These are phyloP conservation scores for Cystobasidium slooffiae DNA, from an alignment of 1,284 basidiomycete species.

Conservation along the genomic window DNA sequence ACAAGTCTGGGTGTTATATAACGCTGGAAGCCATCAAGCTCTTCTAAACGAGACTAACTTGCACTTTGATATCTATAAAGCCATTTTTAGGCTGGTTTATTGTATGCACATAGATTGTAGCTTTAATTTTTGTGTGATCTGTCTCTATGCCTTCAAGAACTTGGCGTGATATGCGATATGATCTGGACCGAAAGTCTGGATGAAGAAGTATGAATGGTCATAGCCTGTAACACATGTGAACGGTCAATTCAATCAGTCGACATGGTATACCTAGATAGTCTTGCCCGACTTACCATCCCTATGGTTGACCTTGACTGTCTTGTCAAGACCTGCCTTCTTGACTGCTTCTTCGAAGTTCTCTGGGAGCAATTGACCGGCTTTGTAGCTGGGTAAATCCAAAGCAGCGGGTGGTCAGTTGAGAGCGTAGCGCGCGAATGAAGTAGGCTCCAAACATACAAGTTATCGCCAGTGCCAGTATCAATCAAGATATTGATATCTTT, in stretches of 20 bases:
- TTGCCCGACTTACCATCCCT: conserved; percentile 65
- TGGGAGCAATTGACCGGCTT: conserved; percentile 82
- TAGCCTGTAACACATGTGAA: conserved; percentile 63
- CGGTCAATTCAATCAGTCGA: not conserved
- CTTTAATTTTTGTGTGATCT: not conserved
- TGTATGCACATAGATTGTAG: not conserved
- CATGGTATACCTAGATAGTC: too few relatives aligned
- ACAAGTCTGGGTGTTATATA: conserved; percentile 12
- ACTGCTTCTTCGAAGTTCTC: conserved; percentile 83
- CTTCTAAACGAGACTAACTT: conserved; percentile 3
- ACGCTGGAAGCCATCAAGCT: conserved; percentile 21
- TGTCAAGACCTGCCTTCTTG: conserved; percentile 70
- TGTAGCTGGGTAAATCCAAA: conserved; percentile 67
- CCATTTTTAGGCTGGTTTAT: not conserved
- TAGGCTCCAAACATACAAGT: conserved; percentile 54
- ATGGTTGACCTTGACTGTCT: conserved; percentile 76
- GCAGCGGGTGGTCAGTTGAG: not conserved
- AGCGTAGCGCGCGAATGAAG: not conserved
- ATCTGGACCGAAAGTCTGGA: conserved; percentile 70
- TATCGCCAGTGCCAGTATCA: conserved; percentile 62
- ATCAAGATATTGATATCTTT: conserved; percentile 74
- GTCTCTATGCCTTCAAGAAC: conserved; percentile 57
- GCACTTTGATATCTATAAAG: not conserved
- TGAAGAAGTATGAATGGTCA: conserved; percentile 86
- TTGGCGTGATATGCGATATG: conserved; percentile 62